Percentiles rank a stretch among this genome's conserved stretches.
phyloP scores from a whole-genome alignment of 805 yeast species.

The Hanseniaspora meyeri region DNA sequence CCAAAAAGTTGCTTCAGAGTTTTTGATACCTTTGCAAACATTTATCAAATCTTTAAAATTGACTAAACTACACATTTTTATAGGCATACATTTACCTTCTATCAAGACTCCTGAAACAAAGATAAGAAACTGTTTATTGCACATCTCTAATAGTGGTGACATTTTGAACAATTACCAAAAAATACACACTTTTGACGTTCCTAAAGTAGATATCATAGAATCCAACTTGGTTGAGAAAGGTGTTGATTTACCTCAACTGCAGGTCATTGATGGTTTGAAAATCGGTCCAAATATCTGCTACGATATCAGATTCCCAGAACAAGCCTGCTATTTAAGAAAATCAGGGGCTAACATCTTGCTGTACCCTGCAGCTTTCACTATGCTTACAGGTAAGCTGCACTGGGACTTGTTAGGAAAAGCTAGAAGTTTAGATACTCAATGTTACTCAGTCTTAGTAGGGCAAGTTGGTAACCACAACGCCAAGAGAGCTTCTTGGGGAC shows the following conservation, averaged over 20 bases:
- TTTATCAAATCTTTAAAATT: conserved; percentile 32
- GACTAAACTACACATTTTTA: conserved; percentile 47
- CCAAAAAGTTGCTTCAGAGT: conserved; percentile 31
- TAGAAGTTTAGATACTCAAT: conserved; percentile 79
- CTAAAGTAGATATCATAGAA: conserved; percentile 57
- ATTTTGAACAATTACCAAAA: conserved; percentile 66
- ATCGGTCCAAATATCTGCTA: conserved; percentile 71
- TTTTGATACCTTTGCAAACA: conserved; percentile 35
- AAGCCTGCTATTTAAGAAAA: conserved; percentile 49
- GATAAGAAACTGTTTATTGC: conserved; percentile 60
- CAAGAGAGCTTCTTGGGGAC: conserved; percentile 69
- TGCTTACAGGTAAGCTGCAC: conserved; percentile 82
- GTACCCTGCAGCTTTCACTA: conserved; percentile 87
- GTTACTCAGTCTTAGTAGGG: conserved; percentile 79
- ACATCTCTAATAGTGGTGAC: conserved; percentile 55
- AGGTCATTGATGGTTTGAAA: neutral
- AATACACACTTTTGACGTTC: conserved; percentile 80
- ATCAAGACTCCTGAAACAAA: conserved; percentile 25
- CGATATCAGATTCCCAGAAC: conserved; percentile 79
- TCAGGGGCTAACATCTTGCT: conserved; percentile 66
- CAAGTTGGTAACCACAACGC: conserved; percentile 66
- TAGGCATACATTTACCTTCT: conserved; percentile 82
- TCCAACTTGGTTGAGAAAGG: conserved; percentile 79
- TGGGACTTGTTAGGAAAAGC: conserved; percentile 74
- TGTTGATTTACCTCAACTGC: conserved; percentile 31